Conservation (phyloP, 1,284 basidiomycete genomes). For the Microstroma glucosiphilum region DNA sequence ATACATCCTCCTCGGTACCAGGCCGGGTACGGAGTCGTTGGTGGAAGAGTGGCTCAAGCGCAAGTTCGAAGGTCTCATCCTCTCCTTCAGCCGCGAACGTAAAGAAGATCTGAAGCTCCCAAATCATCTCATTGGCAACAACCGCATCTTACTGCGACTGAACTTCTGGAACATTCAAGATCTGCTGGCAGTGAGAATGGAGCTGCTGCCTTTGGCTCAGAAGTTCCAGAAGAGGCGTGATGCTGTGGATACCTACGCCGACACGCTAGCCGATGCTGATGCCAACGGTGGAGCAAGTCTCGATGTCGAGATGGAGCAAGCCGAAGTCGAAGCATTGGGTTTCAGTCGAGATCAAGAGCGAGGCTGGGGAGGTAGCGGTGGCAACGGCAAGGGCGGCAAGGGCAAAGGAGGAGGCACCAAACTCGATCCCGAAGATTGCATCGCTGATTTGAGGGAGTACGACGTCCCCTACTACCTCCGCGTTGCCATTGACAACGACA, state of each 20-base stretch:
- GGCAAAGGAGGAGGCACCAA: slow-evolving; percentile 5
- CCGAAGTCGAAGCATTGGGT: slow-evolving; percentile 11
- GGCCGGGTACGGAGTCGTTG: slow-evolving; percentile 72
- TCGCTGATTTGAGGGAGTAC: slow-evolving; percentile 91
- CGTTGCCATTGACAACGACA: slow-evolving; percentile 95
- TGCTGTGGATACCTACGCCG: slow-evolving; percentile 95
- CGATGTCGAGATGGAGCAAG: slow-evolving; percentile 32
- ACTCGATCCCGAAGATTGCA: slow-evolving; percentile 76
- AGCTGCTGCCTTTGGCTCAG: slow-evolving; percentile 80
- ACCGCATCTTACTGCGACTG: slow-evolving; percentile 78
- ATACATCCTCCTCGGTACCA: slow-evolving; percentile 84
- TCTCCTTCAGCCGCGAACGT: slow-evolving; percentile 65
- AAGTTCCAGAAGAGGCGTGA: slow-evolving; percentile 88
- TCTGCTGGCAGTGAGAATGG: slow-evolving; percentile 76
- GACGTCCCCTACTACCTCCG: slow-evolving; percentile 97
- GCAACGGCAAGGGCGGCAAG: slow-evolving; percentile 8
- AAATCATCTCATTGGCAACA: slow-evolving; percentile 90
- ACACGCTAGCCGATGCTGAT: slow-evolving; percentile 66
- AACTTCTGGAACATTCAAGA: slow-evolving; percentile 89
- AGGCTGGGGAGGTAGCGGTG: slow-evolving; percentile 5
- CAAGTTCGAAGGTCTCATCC: slow-evolving; percentile 80
- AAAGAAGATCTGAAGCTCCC: slow-evolving; percentile 94
- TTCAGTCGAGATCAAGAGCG: neutral
- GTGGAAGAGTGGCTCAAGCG: slow-evolving; percentile 96
- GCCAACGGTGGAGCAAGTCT: slow-evolving; percentile 19